Evolutionary conservation across 805 yeast genomes (phyloP), one percentile per base, ranked within the genome.

Genomic region (Pichia occidentalis): DNA sequence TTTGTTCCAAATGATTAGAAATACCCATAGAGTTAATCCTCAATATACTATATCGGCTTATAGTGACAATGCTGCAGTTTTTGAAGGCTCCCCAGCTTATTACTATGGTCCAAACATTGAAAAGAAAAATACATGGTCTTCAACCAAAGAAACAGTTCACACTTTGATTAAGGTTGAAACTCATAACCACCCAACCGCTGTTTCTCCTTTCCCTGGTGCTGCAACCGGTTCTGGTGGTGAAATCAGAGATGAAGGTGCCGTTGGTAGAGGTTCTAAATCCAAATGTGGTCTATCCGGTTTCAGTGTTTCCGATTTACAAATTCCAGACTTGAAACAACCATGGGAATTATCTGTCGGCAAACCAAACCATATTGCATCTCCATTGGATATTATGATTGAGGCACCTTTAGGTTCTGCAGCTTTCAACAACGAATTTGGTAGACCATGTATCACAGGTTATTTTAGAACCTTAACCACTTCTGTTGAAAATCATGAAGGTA

Each of bases 171-270:
- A 92, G 61, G 98, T 92, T 36, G 99, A 92, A 65, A 92, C 99
- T 19, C 99, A 92, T 63, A 92, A 92, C 66, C 99, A 92, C 62
- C 99, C 99, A 39, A 92, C 99, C 19, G 98, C 98, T 1, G 97
- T 92, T 5, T 90, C 97, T 18, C 99, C 99, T 28, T 92, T 86
- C 65, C 88, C 98, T 3, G 99, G 99, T 62, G 99, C 99, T 23
- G 95, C 99, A 29, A 92, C 99, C 11, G 99, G 99, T 47, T 88
- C 97, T 9, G 99, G 99, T 61, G 99, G 99, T 68, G 99, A 92
- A 65, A 92, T 92, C 55, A 85, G 99, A 72, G 99, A 92, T 63
- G 99, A 92, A 67, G 98, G 97, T 66, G 98, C 99, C 22, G 95
- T 92, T 19, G 99, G 99, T 47, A 78, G 97, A 61, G 99, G 99